Base-by-base conservation (phyloP, 1,284 basidiomycete species). In the Boletellus deceptivus region DNA sequence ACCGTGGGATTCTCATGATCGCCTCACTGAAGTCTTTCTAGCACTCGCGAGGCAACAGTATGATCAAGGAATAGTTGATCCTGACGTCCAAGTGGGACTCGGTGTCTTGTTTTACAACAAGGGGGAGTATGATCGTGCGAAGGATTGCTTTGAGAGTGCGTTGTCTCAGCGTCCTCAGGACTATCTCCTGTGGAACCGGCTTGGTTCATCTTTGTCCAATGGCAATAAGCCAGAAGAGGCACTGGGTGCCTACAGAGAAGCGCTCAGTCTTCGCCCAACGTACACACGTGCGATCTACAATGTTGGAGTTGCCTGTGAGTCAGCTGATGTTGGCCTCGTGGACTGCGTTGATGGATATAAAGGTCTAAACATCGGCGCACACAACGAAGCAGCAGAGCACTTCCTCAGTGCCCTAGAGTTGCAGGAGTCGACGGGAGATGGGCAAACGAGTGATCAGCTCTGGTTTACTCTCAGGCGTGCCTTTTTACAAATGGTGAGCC, bases 281-380 rank as follows among this genome's bases (percentile, higher is more conserved):
- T 99, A 98, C 67, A 98, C 97, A 0, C 83, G 97, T 11, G 97
- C 96, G 6, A 94, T 98, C 34, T 98, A 97, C 69, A 99, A 99
- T 65, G 89, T 99, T 33, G 94, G 93, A 34, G 95, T 98, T 22
- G 93, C 94, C 18, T 98, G 95, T 91, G 63, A 61, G 81, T 76
- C 24, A 35, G 31, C 31, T 33, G 43, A 22, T 10, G 9, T 33
- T 20, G 34, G 9, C 55, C 46, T 35, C 25, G 43, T n/a, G 47
- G 25, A 37, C 16, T 14, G 35, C 39, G 42, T 39, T 36, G 22
- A 60, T 43, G 20, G 11, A 43, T 41, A 31, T 43, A 27, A 55
- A 91, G 93, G 93, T 67, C 71, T 99, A 55, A 99, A 99, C 67
- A 94, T 99, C 44, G 94, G 94, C 17, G 93, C 95, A 7, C 83